Percentiles rank a stretch among this genome's conserved stretches.
Evolutionary conservation across 805 yeast genomes (phyloP).

Genomic region (Ogataea nakhonphanomensis): DNA sequence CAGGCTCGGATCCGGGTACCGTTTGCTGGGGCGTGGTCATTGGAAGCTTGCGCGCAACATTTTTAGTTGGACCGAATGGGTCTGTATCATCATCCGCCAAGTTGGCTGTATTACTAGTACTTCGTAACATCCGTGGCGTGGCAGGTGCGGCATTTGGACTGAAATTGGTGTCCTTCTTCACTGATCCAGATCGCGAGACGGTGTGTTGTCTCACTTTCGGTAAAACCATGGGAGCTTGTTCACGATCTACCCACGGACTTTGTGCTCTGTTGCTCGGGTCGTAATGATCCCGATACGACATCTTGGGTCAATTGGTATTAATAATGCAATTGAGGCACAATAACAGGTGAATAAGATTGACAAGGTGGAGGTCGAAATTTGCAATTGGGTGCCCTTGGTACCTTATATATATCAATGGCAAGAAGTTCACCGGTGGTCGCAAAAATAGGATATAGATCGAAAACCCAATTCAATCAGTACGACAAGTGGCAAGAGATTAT

Average conservation of each 20-base stretch:
- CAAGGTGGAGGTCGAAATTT: neutral
- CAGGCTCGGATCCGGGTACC: slow-evolving; percentile 10
- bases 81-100: slow-evolving; percentile 26
- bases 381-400: neutral
- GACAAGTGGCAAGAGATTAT: neutral
- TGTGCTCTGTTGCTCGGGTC: slow-evolving; percentile 1
- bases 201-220: slow-evolving; percentile 26
- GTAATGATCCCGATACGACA: slow-evolving; percentile 5
- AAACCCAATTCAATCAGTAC: neutral
- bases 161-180: slow-evolving; percentile 13
- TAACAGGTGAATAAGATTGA: too few relatives aligned
- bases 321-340: neutral
- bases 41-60: slow-evolving; percentile 20
- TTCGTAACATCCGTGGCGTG: slow-evolving; percentile 66
- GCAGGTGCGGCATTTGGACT: slow-evolving; percentile 49
- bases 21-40: slow-evolving; percentile 18
- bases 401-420: neutral
- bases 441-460: neutral
- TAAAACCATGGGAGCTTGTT: slow-evolving; percentile 14
- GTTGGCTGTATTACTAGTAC: slow-evolving; percentile 38
- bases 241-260: slow-evolving; percentile 3
- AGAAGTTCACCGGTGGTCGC: neutral
- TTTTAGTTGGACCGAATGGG: slow-evolving; percentile 15
- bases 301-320: slow-evolving; percentile 3
- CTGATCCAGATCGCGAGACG: slow-evolving; percentile 22